Evolutionary conservation across 208 protist species (phyloP).

Genomic region (Lotmaria passim): DNA sequence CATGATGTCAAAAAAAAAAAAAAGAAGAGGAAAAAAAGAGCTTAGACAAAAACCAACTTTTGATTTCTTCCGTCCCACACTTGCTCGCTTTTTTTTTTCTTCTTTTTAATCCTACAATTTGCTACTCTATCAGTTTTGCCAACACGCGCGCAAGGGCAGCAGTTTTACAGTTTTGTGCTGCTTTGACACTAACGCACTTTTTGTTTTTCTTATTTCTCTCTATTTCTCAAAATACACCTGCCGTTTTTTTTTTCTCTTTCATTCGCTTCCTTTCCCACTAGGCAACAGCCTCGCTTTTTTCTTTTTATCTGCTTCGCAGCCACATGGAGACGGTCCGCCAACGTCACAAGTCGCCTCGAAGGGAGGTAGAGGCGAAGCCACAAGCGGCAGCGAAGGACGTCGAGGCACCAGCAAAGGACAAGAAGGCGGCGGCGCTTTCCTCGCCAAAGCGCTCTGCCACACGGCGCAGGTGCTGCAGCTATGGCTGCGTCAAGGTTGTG

Average conservation of each 20-base stretch:
- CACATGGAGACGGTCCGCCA: conserved; percentile 18
- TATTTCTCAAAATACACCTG: neutral
- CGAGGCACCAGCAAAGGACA: neutral
- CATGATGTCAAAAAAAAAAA: no score
- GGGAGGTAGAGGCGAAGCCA: neutral
- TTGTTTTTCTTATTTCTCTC: no score
- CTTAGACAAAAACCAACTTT: neutral
- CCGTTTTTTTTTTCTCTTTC: neutral
- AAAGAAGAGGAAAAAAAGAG: no score
- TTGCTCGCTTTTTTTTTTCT: neutral
- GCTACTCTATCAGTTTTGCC: no score
- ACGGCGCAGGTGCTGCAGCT: neutral
- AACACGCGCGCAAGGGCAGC: no score
- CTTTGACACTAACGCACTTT: no score
- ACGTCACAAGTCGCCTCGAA: neutral
- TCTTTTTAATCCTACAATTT: no score
- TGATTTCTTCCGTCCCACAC: conserved; percentile 3
- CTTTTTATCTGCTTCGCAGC: neutral
- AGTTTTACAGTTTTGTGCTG: no score
- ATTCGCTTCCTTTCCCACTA: neutral
- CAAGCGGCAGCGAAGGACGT: neutral
- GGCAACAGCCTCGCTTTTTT: neutral
- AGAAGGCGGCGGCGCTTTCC: neutral
- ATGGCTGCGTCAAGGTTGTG: neutral
- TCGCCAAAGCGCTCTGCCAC: neutral